Base-by-base conservation (phyloP, 495 filamentous ascomycete genomes). In the Thozetella sp. region DNA sequence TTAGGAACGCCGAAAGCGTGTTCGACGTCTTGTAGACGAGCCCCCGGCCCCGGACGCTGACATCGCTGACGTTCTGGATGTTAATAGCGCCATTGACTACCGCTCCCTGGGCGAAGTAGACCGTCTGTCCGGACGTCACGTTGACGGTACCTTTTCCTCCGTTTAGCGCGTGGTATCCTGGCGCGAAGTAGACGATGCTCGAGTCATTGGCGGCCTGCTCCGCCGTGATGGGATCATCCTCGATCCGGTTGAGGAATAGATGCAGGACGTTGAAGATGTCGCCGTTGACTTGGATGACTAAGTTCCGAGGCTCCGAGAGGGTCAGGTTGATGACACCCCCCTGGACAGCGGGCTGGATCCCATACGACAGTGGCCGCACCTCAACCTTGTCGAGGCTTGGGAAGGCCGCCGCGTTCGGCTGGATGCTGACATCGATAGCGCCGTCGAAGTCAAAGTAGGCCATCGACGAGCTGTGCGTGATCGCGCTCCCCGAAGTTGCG, bases 341-440 rank as follows among this genome's bases (percentile, higher is more conserved):
- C 9, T 19, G 9, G n/a, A 48, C 43, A 4, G 43, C n/a, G 10
- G 43, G 43, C n/a, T 48, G 10, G 43, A 48, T 48, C 3, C 43
- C 43, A n/a, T 48, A 48, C 12, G 43, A 48, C 43, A 20, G 3
- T 10, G 43, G 43, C n/a, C 43, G 43, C 43, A 48, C 43, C 43
- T 48, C 43, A n/a, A 48, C 43, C n/a, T 10, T 10, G 43, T 48
- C 43, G n/a, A 48, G 9, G 10, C 9, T 20, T 4, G 43, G 43
- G n/a, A 13, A 48, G n/a, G 43, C 6, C 11, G 43, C 6, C n/a
- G n/a, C 43, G 43, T 3, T 19, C 3, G 43, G 43, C 43, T 20
- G 43, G 43, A 48, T 48, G 43, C 43, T 48, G 43, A 48, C 11
- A n/a, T 48, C 43, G 43, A 48, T 48, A n/a, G 43, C n/a, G 10